Base-by-base conservation (phyloP, 768 basidiomycete species). In the Russula griseocarnosa region DNA sequence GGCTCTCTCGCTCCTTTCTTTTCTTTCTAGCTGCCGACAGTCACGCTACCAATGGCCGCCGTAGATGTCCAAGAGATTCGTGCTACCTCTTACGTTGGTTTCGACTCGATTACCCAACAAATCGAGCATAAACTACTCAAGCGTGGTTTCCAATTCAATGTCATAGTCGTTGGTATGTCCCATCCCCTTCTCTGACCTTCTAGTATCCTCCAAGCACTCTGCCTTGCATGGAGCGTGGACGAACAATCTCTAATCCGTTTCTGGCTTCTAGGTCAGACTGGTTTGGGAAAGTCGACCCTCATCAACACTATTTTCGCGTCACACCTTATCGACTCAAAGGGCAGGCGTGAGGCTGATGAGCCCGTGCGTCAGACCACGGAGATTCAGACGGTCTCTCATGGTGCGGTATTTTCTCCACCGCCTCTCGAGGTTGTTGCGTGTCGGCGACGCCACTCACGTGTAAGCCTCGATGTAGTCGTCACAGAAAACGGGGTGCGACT, bases 241-340 rank as follows among this genome's bases (percentile, higher is more conserved):
- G 13, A 36, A 13, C 6, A 40, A 47, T 44, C 3, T 44, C 20
- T 66, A 26, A 65, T 40, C 36, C 36, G 10, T 22, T 61, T 34
- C 13, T 42, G 58, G 10, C 18, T 20, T 24, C 14, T 68, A 97
- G 95, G 95, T 58, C 96, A 96, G 81, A 98, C 94, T 57, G 96
- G 96, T 66, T 82, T 99, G 51, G 96, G 96, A 75, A 99, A 99
- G 81, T 97, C 94, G 72, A 99, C 96, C 51, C 81, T 99, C 72
- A 93, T 98, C 75, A 98, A 98, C 83, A 98, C 96, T 54, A 92
- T 99, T 76, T 99, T 99, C 74, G 96, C 97, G 65, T 96, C 94
- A 61, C 96, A 98, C 79, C 83, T 99, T 74, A 89, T 98, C 72
- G 95, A 97, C 79, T 92, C 94, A 44, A 98, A 99, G 82, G 96